Conservation (phyloP, 2,329 filamentous ascomycete species). For the Parastagonospora nodorum region DNA sequence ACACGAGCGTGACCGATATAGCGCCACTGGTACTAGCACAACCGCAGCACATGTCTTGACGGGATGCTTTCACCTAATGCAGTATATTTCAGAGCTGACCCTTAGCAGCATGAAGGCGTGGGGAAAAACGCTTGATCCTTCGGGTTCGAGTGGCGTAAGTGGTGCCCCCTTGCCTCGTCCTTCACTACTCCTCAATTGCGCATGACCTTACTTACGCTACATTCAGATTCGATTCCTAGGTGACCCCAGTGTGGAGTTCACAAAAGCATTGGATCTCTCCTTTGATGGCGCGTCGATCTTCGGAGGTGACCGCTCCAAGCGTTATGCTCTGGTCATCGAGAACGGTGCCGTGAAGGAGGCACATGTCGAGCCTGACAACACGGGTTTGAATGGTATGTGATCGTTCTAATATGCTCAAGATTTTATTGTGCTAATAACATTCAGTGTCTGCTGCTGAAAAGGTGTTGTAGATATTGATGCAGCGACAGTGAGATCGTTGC, state of each 20-base stretch:
- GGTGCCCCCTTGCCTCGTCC: background rate
- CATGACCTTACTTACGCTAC: conserved; percentile 11
- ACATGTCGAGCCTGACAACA: conserved; percentile 87
- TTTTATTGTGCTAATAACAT: background rate
- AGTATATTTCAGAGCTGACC: conserved; percentile 18
- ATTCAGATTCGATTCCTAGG: conserved; percentile 83
- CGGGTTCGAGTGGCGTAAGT: conserved; percentile 75
- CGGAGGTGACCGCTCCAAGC: conserved; percentile 81
- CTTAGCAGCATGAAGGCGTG: conserved; percentile 81
- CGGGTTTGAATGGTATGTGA: conserved; percentile 72
- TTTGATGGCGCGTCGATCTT: conserved; percentile 83
- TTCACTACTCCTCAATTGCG: background rate
- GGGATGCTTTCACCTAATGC: conserved; percentile 1
- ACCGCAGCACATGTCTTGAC: conserved; percentile 9
- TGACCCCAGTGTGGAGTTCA: conserved; percentile 80
- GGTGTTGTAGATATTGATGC: conserved; percentile 21
- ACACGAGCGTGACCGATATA: conserved; percentile 15
- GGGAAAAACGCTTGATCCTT: conserved; percentile 76
- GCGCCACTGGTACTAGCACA: background rate
- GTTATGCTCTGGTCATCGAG: conserved; percentile 83
- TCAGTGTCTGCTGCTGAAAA: conserved; percentile 42
- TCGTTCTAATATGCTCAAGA: background rate
- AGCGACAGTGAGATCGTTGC: too few species aligned
- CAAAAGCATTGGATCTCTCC: conserved; percentile 78
- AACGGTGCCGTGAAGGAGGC: conserved; percentile 82